phyloP scores from a whole-genome alignment of 768 basidiomycete species.

The Serpula lacrymans region DNA sequence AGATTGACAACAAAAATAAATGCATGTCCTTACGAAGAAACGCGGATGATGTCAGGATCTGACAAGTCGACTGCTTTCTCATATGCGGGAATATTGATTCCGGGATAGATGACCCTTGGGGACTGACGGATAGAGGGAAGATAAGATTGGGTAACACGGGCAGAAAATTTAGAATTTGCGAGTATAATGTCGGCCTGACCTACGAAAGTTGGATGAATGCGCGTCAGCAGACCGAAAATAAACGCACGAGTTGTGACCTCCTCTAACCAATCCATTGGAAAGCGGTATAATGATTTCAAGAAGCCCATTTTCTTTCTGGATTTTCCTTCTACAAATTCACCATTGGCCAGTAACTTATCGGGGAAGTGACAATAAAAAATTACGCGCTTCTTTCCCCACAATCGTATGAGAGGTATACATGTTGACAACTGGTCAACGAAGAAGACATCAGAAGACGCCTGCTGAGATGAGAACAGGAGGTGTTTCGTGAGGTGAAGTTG shows the following conservation, averaged over 20 bases:
- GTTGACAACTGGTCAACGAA: conserved; percentile 96
- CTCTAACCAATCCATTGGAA: conserved; percentile 88
- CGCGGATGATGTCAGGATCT: conserved; percentile 49
- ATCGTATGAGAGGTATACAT: conserved; percentile 78
- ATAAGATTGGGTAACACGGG: conserved; percentile 71
- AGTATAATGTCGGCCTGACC: conserved; percentile 89
- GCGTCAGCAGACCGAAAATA: background rate
- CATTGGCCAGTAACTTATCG: conserved; percentile 84
- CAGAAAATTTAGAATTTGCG: conserved; percentile 89
- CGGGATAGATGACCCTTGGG: conserved; percentile 90
- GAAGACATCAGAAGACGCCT: conserved; percentile 71
- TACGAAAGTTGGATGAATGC: conserved; percentile 26
- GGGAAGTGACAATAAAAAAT: conserved; percentile 99
- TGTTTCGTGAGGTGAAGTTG: conserved; percentile 78
- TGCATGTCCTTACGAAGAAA: conserved; percentile 50
- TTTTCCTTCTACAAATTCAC: conserved; percentile 55
- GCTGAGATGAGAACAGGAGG: conserved; percentile 47
- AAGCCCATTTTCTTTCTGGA: conserved; percentile 40
- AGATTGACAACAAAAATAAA: background rate
- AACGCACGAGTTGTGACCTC: conserved; percentile 82
- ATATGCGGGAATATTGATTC: conserved; percentile 82
- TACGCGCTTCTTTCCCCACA: conserved; percentile 67
- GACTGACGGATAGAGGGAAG: conserved; percentile 62
- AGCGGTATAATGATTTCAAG: conserved; percentile 75
- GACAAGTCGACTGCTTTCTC: conserved; percentile 37